Conservation (phyloP, 163 green algal species). For the Chlamydomonas reinhardtii region DNA sequence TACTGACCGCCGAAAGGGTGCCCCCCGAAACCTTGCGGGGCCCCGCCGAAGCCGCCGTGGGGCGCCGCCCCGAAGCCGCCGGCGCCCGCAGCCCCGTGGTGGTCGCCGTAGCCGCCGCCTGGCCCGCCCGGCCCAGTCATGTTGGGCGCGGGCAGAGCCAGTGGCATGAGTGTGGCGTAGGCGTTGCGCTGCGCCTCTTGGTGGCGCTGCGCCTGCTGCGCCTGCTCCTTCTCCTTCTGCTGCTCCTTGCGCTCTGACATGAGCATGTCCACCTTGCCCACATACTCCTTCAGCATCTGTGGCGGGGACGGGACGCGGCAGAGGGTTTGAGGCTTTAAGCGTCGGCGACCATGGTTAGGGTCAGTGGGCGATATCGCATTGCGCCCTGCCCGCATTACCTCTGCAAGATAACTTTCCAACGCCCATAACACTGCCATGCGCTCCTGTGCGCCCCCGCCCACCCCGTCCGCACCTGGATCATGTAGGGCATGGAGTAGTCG, state of each 20-base stretch:
- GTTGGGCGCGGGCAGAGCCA: constrained; percentile 77
- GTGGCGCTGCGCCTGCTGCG: constrained; percentile 39
- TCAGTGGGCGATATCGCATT: no score
- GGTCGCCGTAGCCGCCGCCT: constrained; percentile 34
- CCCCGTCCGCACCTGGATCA: constrained; percentile 83
- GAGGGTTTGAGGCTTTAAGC: no score
- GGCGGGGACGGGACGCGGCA: no score
- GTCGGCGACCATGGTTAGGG: no score
- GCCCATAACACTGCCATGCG: no score
- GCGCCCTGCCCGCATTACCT: no score
- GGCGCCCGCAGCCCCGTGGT: background rate
- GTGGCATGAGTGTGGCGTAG: constrained; percentile 76
- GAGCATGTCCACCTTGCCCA: constrained; percentile 92
- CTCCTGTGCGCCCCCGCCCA: background rate
- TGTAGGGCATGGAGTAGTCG: constrained; percentile 95
- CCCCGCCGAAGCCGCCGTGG: background rate
- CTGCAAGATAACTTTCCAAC: no score
- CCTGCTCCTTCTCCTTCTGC: constrained; percentile 60
- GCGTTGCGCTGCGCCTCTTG: constrained; percentile 85
- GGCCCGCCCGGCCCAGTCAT: constrained; percentile 36
- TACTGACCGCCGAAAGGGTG: no score
- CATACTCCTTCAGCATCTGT: constrained; percentile 82
- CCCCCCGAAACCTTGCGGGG: background rate
- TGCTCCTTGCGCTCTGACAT: constrained; percentile 86
- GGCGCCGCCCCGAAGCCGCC: background rate